Evolutionary conservation across 2,329 filamentous ascomycete genomes (phyloP).

Genomic region (Chrysosphaeria jannelii): DNA sequence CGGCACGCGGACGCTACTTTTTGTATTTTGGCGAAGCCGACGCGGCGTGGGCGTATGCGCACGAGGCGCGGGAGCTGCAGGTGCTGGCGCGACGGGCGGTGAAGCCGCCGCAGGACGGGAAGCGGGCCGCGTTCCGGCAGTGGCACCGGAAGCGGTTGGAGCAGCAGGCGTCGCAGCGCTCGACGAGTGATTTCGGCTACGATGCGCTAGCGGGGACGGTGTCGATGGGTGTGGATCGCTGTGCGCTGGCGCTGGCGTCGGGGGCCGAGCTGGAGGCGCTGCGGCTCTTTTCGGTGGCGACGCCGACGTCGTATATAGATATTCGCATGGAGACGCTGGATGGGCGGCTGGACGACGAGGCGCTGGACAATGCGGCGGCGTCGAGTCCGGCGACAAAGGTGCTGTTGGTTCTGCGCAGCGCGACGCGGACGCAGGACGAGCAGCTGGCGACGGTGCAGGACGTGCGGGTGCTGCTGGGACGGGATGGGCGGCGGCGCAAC

Average conservation of each 20-base stretch:
- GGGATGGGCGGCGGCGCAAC: slow-evolving; percentile 14
- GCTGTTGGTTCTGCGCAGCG: slow-evolving; percentile 9
- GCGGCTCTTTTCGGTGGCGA: slow-evolving; percentile 9
- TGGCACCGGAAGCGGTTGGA: slow-evolving; percentile 6
- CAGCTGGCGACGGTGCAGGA: slow-evolving; percentile 7
- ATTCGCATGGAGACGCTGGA: slow-evolving; percentile 4
- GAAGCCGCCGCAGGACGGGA: slow-evolving; percentile 6
- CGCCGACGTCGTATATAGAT: slow-evolving; percentile 6
- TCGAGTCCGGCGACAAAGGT: slow-evolving; percentile 7
- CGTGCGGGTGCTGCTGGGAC: slow-evolving; percentile 11
- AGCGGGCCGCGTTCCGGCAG: slow-evolving; percentile 1
- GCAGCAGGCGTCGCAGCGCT: slow-evolving; percentile 3
- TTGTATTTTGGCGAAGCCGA: slow-evolving; percentile 30
- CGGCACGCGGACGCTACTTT: slow-evolving; percentile 33
- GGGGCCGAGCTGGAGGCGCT: slow-evolving; percentile 3
- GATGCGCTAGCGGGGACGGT: slow-evolving; percentile 1
- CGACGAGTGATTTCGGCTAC: too few relatives aligned
- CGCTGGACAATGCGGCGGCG: slow-evolving; percentile 4
- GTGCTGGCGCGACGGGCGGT: slow-evolving; percentile 7
- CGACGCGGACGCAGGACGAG: slow-evolving; percentile 2
- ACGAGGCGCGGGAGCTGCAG: slow-evolving; percentile 20
- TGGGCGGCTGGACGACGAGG: slow-evolving; percentile 1
- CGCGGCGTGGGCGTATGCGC: slow-evolving; percentile 30
- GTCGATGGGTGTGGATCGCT: neutral
- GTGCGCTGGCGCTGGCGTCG: slow-evolving; percentile 3